Base-by-base conservation (phyloP, 768 basidiomycete genomes). In the Xanthoconium stramineum region DNA sequence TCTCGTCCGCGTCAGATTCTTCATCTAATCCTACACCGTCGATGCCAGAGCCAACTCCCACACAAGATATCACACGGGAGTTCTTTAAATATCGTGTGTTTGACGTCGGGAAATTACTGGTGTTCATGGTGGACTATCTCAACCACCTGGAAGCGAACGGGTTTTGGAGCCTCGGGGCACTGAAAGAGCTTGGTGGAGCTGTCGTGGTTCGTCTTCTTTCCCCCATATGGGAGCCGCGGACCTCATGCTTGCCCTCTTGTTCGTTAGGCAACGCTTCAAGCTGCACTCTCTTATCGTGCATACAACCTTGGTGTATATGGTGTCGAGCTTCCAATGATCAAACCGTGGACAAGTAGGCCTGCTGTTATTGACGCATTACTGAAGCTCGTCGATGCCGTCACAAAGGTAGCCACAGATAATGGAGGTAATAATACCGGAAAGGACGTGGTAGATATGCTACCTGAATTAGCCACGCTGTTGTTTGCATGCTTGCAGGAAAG, bases 321-420 rank as follows among this genome's bases (percentile, higher is more conserved):
- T 32, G 78, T 98, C 43, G 79, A 83, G 24, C 75, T 79, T 20
- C 87, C 82, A 6, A 83, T 84, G 81, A 78, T 80, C 60, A 80
- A 85, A 57, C 85, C 90, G 0, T 98, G 95, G 96, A 92, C 93
- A 17, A 91, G 91, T 64, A 78, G 78, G 45, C 76, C 84, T 4
- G 66, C 74, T 0, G 70, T 91, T 15, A 83, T 96, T 50, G 88
- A 93, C 42, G 78, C 83, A 10, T 70, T 89, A 6, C 76, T 86
- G 28, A 78, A 78, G 45, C 77, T 96, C n/a, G 94, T 95, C 62
- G 83, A 87, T 45, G 67, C 78, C 2, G 85, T 83, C 1, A 81
- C 83, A 1, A 68, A 69, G 43, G 59, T 62, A 13, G 65, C 62
- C 8, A 65, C 47, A 6, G 62, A 53, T n/a, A 57, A 50, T 38